Base-by-base conservation (phyloP, 176 grass and related monocot species). In the Musa beccarii region DNA sequence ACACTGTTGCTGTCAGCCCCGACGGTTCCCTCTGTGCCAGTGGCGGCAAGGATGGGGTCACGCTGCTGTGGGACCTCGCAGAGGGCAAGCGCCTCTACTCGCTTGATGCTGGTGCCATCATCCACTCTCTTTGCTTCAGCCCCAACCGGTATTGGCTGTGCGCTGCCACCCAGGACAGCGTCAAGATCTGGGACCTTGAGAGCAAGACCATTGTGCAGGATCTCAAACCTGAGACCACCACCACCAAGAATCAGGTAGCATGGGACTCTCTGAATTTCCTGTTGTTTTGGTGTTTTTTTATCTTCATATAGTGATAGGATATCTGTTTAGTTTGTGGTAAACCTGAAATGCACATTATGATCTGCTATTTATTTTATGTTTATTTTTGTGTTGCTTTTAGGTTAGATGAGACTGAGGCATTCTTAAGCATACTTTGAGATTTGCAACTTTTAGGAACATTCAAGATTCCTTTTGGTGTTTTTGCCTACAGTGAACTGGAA, bases 151-250 rank as follows among this genome's bases (percentile, higher is more conserved):
- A 61, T 20, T 61, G 57, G 57, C 19, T 61, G 17, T 61, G 57
- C 57, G 57, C 57, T 61, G 57, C 57, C 17, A 61, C 57, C 8
- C 14, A 61, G 57, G 57, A 15, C 0, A n/a, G 57, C 15, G 57
- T 61, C 57, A 61, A 61, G 57, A 61, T 61, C 16, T 61, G 57
- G 57, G 57, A 61, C 57, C 57, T 61, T 20, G 57, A 61, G 57
- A 61, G 57, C 57, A 61, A 61, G 57, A n/a, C 57, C 1, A n/a
- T 61, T 19, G 57, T 61, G 57, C 57, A 61, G 57, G 57, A 61
- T 61, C 57, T 61, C 57, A 61, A 61, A 19, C 57, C 57, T 61
- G 57, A 61, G 57, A 61, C 57, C 57, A 61, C 57, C n/a, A 19
- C 57, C 57, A 61, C 57, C 16, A 61, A 61, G 57, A 61, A 61